Conservation (phyloP, 805 yeast genomes). For the Suhomyces pyralidae region DNA sequence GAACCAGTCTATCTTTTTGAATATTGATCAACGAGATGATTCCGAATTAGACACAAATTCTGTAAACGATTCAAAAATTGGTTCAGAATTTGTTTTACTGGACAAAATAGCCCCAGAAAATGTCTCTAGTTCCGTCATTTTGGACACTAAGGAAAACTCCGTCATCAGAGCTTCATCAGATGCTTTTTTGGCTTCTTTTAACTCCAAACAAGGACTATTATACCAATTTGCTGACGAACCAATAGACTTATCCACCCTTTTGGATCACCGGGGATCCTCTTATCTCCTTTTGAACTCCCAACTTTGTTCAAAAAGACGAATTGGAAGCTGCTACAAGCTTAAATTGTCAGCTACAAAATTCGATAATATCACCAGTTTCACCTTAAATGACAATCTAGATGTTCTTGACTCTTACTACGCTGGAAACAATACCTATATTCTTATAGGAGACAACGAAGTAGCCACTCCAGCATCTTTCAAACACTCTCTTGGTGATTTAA, state of each 20-base stretch:
- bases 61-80: too few relatives aligned
- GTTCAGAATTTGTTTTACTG: too few relatives aligned
- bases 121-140: background rate
- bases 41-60: constrained; percentile 13
- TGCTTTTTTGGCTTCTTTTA: constrained; percentile 14
- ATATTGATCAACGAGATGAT: constrained; percentile 34
- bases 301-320: constrained; percentile 56
- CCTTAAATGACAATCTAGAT: constrained; percentile 57
- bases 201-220: constrained; percentile 37
- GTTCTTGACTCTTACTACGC: constrained; percentile 46
- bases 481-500: constrained; percentile 53
- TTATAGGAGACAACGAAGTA: constrained; percentile 58
- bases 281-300: constrained; percentile 47
- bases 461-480: constrained; percentile 63
- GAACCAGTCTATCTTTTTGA: constrained; percentile 63
- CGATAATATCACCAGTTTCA: constrained; percentile 13
- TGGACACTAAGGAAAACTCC: background rate
- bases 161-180: background rate
- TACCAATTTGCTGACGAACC: constrained; percentile 63
- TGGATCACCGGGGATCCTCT: constrained; percentile 5
- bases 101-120: background rate
- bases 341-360: constrained; percentile 29
- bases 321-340: constrained; percentile 52
- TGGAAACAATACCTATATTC: constrained; percentile 62
- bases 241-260: constrained; percentile 25